Base-by-base conservation (phyloP, 2,329 filamentous ascomycete species). In the Fusarium sacchari region DNA sequence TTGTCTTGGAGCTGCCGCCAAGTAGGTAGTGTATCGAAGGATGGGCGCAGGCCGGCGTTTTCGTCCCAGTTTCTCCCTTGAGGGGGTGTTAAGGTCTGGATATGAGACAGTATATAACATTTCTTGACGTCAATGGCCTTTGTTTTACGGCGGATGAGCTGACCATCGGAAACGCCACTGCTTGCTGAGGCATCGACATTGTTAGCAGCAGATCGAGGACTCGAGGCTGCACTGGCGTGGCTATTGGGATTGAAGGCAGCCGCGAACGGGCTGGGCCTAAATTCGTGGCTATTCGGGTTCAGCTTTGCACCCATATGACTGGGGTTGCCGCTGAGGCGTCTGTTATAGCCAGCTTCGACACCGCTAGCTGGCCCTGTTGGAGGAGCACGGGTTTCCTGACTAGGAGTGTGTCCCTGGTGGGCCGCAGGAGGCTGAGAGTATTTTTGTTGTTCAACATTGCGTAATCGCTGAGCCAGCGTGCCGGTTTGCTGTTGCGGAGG, bases 251-350 rank as follows among this genome's bases (percentile, higher is more conserved):
- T 96, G 83, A 99, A 98, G 4, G 92, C 87, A 49, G 89, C 88
- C 1, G 95, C 95, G 70, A 92, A 92, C 9, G 94, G 91, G 77
- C 92, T 97, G 24, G 96, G 96, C 73, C 93, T 91, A 83, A 98
- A 98, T 78, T 97, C 95, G 79, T 89, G 86, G 75, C 87, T 91
- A 76, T 90, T 91, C 12, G 90, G 90, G 71, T 92, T 92, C 75
- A 92, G 79, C 80, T 90, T 90, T 50, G 84, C 85, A 8, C 84
- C 84, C 76, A 89, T 83, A 58, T 88, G 88, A 47, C 83, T 83
- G 18, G 86, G 83, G n/a, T 87, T 81, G 55, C 84, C 86, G 69
- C 86, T 88, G 50, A 87, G 78, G 50, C 90, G 85, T 76, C 88
- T 84, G 78, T 86, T 83, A 84, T 89, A 87, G 72, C 86, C 78